Base-by-base conservation (phyloP, 495 filamentous ascomycete species). In the Tuber borchii region DNA sequence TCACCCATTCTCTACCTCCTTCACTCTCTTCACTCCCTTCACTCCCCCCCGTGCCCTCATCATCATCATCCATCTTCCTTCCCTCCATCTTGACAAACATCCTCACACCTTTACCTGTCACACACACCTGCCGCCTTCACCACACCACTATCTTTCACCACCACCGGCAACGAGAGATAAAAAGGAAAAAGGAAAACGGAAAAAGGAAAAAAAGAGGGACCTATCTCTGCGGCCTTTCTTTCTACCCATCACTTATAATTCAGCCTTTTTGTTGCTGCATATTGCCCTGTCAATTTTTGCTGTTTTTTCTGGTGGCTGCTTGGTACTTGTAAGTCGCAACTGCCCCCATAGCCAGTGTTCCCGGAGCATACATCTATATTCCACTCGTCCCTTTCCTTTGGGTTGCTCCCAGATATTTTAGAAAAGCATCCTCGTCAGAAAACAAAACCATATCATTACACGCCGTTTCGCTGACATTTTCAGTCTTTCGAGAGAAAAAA, bases 211-310 rank as follows among this genome's bases (percentile, higher is more conserved):
- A 65, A 76, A 22, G 34, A 45, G 69, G 44, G 45, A 69, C 31
- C 56, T 65, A 65, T 65, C 56, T 65, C 31, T 65, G 56, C 69
- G 72, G 46, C 72, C 48, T 72, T 43, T 72, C 77, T 34, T 72
- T 74, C 72, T 46, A 69, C 44, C 43, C 75, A 78, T 43, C 45
- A 51, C 70, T 68, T 34, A 46, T 78, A 79, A 78, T 79, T 79
- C 78, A 79, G 78, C 78, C 78, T 79, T 79, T 79, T 79, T 79
- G 65, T 77, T 79, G 73, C 78, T 79, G 78, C 78, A 79, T 77
- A 73, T 73, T 79, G 76, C 56, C 72, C 76, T 78, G 73, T 73
- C 77, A 46, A 34, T 79, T 71, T 20, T 68, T 79, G 78, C 78
- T 79, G 74, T 79, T 48, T 65, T 72, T 79, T 75, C 77, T 72